Evolutionary conservation across 1,284 basidiomycete species (phyloP), one percentile per base, ranked within the genome.

Genomic region (Rhodotorula mucilaginosa): DNA sequence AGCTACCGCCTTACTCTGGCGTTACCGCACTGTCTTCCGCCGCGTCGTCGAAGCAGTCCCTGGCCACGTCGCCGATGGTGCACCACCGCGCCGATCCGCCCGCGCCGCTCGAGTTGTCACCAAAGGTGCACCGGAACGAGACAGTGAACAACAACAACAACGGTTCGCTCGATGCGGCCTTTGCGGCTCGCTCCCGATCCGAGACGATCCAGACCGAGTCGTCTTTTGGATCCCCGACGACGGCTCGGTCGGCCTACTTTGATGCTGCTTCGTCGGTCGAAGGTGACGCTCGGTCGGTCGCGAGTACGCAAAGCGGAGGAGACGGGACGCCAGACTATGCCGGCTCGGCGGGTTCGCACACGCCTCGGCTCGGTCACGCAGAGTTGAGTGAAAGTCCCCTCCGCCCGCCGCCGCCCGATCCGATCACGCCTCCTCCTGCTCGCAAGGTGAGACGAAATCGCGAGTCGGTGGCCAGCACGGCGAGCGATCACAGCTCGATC

Each of bases 241-340:
- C 68, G 0, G 52, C 60, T 0, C 58, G 59, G 10, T 68, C 70
- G 29, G 39, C 47, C 31, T 71, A 64, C 52, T 69, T 65, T 31
- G 68, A 69, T 47, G 68, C 70, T 15, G 26, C 70, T 8, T 61
- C 70, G 0, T 59, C 61, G 4, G 61, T 63, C 57, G 67, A 62
- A 19, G 58, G 54, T 4, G 54, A 56, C 23, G 49, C 61, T 5
- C 18, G 49, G 5, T 51, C 49, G 34, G 21, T 23, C 13, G 23
- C 61, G 59, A 49, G 58, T 15, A 23, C 12, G 21, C n/a, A 10
- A 6, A 23, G 58, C 39, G n/a, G 19, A 44, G 54, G 26, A 8
- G 52, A 26, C n/a, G 54, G 29, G n/a, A 12, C 26, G 29, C 44
- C 52, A 18, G 8, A 47, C 26, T 5, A 64, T 57, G 63, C 23